A percentile compares a stretch with the other conserved stretches of the same genome.
Conservation (phyloP, 163 green algal genomes). For the Botryococcus braunii region DNA sequence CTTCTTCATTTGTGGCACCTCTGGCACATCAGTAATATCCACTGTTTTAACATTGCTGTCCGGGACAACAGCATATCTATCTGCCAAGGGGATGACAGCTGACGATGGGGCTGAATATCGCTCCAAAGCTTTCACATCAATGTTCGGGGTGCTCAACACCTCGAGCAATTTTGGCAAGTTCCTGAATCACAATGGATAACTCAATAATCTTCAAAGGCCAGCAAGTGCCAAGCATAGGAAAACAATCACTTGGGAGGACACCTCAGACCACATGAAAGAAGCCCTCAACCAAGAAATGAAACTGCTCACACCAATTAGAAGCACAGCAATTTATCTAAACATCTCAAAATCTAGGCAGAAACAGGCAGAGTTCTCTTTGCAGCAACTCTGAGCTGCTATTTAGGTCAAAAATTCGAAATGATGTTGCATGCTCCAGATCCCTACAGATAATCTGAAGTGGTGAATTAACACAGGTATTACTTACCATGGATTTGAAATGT, state of each 20-base stretch:
- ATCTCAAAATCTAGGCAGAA: not conserved
- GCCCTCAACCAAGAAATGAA: not conserved
- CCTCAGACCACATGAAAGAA: not conserved
- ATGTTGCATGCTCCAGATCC: no score
- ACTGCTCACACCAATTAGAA: not conserved
- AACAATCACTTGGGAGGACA: not conserved
- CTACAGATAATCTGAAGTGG: no score
- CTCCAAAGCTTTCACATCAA: not conserved
- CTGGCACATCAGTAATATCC: no score
- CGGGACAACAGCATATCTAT: conserved; percentile 47
- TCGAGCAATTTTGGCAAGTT: not conserved
- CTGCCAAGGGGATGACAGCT: conserved; percentile 30
- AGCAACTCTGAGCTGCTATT: no score
- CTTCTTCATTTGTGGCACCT: no score
- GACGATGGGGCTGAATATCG: conserved; percentile 5
- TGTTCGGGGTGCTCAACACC: not conserved
- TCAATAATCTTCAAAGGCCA: not conserved
- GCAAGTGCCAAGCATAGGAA: not conserved
- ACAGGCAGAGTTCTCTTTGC: no score
- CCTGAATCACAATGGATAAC: not conserved
- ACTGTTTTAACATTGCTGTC: no score
- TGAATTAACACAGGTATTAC: no score
- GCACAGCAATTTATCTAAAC: not conserved
- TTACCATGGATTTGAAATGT: no score
- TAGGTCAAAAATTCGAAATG: no score